Evolutionary conservation across 2,329 filamentous ascomycete genomes (phyloP).

Genomic region (Penicillium verrucosum): DNA sequence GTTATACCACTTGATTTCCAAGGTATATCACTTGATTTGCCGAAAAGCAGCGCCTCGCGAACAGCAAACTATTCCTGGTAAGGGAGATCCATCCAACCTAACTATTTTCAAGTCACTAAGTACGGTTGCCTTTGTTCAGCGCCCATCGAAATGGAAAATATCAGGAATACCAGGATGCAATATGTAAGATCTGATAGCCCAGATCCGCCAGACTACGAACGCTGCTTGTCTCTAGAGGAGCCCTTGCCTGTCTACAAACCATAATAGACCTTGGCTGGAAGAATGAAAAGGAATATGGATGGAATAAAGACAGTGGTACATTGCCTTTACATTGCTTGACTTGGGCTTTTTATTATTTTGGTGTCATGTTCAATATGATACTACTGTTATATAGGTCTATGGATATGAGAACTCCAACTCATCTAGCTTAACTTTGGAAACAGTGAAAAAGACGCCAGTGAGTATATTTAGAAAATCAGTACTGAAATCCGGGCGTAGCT

Average conservation of each 20-base stretch:
- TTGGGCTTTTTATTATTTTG: neutral
- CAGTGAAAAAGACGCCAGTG: neutral
- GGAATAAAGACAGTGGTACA: neutral
- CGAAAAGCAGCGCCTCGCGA: neutral
- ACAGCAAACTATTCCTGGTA: neutral
- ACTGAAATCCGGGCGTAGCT: neutral
- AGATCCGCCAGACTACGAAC: neutral
- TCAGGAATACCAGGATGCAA: neutral
- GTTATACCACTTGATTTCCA: neutral
- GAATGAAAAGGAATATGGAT: neutral
- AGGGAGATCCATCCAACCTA: neutral
- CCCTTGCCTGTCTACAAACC: neutral
- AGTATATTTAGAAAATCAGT: neutral
- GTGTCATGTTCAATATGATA: neutral
- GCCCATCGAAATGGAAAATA: neutral
- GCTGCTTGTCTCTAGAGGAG: neutral
- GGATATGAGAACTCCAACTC: neutral
- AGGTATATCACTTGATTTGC: neutral
- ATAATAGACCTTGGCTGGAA: too few species aligned
- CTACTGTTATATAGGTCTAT: neutral
- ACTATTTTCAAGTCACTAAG: neutral
- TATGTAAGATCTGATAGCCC: neutral
- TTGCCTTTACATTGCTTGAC: neutral
- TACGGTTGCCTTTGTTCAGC: neutral
- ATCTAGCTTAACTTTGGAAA: neutral